Percentiles rank a stretch among this genome's conserved stretches.
These are phyloP conservation scores for Kuraishia capsulata DNA, from an alignment of 805 yeast genomes.

Conservation along the genomic window DNA sequence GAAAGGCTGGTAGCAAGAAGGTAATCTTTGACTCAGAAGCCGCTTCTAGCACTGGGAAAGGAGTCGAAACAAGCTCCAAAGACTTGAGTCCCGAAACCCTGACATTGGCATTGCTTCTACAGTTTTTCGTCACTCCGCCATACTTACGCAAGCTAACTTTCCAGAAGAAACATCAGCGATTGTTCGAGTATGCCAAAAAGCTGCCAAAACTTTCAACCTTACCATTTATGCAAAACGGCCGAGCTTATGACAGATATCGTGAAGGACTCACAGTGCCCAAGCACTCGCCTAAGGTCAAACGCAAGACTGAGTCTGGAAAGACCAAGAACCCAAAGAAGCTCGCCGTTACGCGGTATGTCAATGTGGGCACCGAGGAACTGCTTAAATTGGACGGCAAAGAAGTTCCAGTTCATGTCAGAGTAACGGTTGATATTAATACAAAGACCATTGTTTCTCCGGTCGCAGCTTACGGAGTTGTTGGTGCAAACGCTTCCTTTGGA, in stretches of 20 bases:
- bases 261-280: constrained; percentile 58
- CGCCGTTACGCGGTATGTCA: constrained; percentile 61
- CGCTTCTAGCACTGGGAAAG: constrained; percentile 16
- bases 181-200: constrained; percentile 54
- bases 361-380: constrained; percentile 57
- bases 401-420: constrained; percentile 72
- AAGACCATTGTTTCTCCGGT: constrained; percentile 59
- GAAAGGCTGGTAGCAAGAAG: constrained; percentile 3
- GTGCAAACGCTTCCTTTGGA: constrained; percentile 57
- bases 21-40: constrained; percentile 15
- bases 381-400: constrained; percentile 49
- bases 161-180: constrained; percentile 30
- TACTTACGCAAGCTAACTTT: constrained; percentile 63
- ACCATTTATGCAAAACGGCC: constrained; percentile 58
- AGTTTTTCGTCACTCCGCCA: constrained; percentile 79
- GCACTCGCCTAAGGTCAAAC: constrained; percentile 23
- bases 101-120: constrained; percentile 60
- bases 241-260: constrained; percentile 27
- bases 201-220: constrained; percentile 65
- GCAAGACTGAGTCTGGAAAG: constrained; percentile 23
- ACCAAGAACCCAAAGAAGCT: constrained; percentile 41
- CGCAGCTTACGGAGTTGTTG: constrained; percentile 59
- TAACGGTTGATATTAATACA: constrained; percentile 62
- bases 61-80: constrained; percentile 13
- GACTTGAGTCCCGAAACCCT: constrained; percentile 26